Base-by-base conservation (phyloP, 495 filamentous ascomycete species). In the Podospora pseudoanserina region DNA sequence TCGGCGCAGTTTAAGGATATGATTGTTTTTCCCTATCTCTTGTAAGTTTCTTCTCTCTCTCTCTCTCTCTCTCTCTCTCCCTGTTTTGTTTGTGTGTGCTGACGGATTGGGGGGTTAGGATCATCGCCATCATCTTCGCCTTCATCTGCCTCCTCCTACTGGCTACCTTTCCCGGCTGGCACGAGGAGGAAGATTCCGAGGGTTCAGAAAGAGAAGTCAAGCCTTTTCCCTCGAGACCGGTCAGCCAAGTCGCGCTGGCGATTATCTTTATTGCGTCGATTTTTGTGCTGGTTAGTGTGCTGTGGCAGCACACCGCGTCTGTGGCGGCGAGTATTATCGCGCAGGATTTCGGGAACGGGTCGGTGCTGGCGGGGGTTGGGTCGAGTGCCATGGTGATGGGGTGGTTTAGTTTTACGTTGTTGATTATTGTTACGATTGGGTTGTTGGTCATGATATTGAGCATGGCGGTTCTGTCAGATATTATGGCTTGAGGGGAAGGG, bases 361-460 rank as follows among this genome's bases (percentile, higher is more conserved):
- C 90, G 72, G 91, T 98, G 18, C 84, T 87, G 78, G 91, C 90
- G 64, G 94, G 94, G 16, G 93, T 98, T 54, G 94, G 94, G 2
- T 91, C 91, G 5, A 91, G 89, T 3, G 94, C 94, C 11, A 98
- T 98, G 92, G 91, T 97, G 32, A 84, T 98, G 72, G 94, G 94
- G 28, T 98, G 94, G 94, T 97, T 98, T 78, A 91, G 92, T 16
- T 98, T 98, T 74, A 91, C 90, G 39, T 74, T 97, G 67, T 83
- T 98, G 69, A 94, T 97, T 65, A 88, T 97, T 44, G 93, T 97
- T 32, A 97, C 94, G 19, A 96, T 97, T 75, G 94, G 94, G 27
- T 78, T 98, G 77, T 82, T 98, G 53, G 90, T 97, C 70, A 98
- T 98, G 94, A 96, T 96, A 69, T 80, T 97, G 76, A 96, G 92